These are phyloP conservation scores for Lactarius indigo DNA, from an alignment of 768 basidiomycete species.

Conservation along the genomic window DNA sequence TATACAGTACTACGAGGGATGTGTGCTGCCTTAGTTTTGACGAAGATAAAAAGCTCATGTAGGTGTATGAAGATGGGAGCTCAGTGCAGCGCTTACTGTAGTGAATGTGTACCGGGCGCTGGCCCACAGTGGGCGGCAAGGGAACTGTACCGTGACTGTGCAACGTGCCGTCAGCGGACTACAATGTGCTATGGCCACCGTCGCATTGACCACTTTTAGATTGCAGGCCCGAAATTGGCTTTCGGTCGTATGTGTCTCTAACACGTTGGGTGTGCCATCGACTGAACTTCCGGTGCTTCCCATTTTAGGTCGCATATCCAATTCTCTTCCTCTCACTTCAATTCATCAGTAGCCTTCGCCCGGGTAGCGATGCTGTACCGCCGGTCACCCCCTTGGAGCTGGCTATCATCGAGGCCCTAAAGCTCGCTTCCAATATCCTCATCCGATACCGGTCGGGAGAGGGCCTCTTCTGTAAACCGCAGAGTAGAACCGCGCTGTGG, in stretches of 20 bases:
- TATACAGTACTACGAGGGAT: not conserved
- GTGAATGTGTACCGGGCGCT: not conserved
- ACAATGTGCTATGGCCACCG: conserved; percentile 14
- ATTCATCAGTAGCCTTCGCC: not conserved
- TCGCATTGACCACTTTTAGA: not conserved
- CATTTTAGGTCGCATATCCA: conserved; percentile 12
- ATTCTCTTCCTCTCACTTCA: conserved; percentile 18
- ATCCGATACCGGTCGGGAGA: conserved; percentile 2
- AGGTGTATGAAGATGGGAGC: too few relatives aligned
- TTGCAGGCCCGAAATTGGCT: conserved; percentile 13
- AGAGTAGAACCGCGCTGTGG: conserved; percentile 2
- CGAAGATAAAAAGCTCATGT: not conserved
- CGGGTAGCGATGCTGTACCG: not conserved
- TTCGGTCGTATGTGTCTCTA: not conserved
- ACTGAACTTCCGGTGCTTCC: not conserved
- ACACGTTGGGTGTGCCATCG: not conserved
- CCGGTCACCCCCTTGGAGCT: conserved; percentile 9
- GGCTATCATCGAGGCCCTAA: conserved; percentile 21
- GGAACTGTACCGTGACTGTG: not conserved
- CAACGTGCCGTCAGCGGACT: not conserved
- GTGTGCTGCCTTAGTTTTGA: not conserved
- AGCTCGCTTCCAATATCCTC: conserved; percentile 11
- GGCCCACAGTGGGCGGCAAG: not conserved
- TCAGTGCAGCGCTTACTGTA: not conserved
- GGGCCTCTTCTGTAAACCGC: not conserved